phyloP scores from a whole-genome alignment of 768 basidiomycete genomes.

The Termitomyces sp. region DNA sequence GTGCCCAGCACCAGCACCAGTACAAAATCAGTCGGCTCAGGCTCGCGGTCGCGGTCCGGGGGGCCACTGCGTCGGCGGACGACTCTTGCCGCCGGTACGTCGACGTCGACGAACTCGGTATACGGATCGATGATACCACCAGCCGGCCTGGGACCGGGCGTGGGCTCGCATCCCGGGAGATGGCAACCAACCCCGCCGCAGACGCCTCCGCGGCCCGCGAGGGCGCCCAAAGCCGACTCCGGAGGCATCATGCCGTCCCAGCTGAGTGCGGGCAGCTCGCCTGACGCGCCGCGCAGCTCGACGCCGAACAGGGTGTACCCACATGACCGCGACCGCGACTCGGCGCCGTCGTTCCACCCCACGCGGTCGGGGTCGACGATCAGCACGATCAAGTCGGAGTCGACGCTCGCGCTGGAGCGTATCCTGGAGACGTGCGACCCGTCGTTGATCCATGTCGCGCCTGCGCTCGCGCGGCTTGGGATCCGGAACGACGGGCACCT shows the following conservation, averaged over 20 bases:
- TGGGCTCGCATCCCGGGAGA: too few relatives aligned
- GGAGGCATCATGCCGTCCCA: background rate
- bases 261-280: background rate
- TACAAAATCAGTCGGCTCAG: too few relatives aligned
- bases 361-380: constrained; percentile 36
- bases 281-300: constrained; percentile 7
- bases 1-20: too few relatives aligned
- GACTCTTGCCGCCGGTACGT: background rate
- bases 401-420: constrained; percentile 39
- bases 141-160: too few relatives aligned
- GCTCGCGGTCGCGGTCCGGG: too few relatives aligned
- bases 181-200: constrained; percentile 21
- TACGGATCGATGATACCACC: too few relatives aligned
- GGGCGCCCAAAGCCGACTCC: background rate
- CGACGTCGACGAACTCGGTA: background rate
- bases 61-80: constrained; percentile 1
- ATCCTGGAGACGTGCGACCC: constrained; percentile 61
- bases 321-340: too few relatives aligned
- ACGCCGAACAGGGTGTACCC: constrained; percentile 11
- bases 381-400: constrained; percentile 34
- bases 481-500: constrained; percentile 58
- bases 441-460: constrained; percentile 57
- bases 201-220: constrained; percentile 8
- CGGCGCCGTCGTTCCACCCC: constrained; percentile 26
- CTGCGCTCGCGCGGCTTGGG: constrained; percentile 51